phyloP scores from a whole-genome alignment of 192 early-diverging fungal genomes.

The Backusella macrospora region DNA sequence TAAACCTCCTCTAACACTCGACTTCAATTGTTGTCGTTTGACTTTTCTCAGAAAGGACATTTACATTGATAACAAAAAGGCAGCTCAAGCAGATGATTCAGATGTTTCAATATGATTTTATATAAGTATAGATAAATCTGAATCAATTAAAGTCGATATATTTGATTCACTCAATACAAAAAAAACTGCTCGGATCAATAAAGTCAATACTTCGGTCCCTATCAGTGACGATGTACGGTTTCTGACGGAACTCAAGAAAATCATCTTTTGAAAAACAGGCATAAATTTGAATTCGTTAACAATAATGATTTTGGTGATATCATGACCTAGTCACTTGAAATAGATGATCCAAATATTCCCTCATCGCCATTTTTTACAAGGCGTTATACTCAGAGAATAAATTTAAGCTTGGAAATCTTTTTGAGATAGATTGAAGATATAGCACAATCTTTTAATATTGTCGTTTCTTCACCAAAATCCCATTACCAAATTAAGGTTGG shows the following conservation, averaged over 20 bases:
- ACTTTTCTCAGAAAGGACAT: no score
- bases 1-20: no score
- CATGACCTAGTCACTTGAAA: slow-evolving; percentile 63
- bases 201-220: slow-evolving; percentile 25
- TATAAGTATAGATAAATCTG: not conserved
- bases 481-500: no score
- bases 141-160: slow-evolving; percentile 33
- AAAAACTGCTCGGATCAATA: slow-evolving; percentile 19
- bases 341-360: slow-evolving; percentile 12
- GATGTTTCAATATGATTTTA: not conserved
- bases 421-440: no score
- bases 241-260: slow-evolving; percentile 1
- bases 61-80: not conserved
- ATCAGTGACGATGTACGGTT: slow-evolving; percentile 30
- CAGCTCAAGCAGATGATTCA: not conserved
- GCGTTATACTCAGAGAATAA: not conserved
- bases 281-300: slow-evolving; percentile 60
- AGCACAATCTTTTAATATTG: no score
- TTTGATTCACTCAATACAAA: slow-evolving; percentile 25
- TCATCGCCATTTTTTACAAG: not conserved
- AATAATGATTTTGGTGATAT: slow-evolving; percentile 54
- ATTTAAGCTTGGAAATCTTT: no score
- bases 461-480: no score
- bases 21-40: no score
- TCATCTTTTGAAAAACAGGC: slow-evolving; percentile 67